Percentiles rank a stretch among this genome's conserved stretches.
phyloP scores from a whole-genome alignment of 495 filamentous ascomycete species.

The Copromyces sp. region DNA sequence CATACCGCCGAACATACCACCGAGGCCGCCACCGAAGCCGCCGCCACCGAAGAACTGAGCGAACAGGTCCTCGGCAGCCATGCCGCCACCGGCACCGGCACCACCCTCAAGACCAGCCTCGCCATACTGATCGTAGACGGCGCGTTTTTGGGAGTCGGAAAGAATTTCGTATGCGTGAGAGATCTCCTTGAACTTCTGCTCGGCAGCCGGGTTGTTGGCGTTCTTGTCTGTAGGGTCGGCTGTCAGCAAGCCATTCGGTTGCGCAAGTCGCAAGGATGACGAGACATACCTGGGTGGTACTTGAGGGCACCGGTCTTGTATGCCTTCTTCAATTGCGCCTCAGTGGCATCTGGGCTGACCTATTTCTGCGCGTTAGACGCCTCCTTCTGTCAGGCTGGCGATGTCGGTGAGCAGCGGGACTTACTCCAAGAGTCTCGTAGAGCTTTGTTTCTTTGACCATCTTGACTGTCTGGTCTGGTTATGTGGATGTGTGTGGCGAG shows the following conservation, averaged over 20 bases:
- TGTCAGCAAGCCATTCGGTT: slow-evolving; percentile 2
- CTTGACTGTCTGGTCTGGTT: slow-evolving; percentile 22
- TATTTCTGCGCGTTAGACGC: slow-evolving; percentile 29
- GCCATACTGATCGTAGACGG: slow-evolving; percentile 92
- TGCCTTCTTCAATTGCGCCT: slow-evolving; percentile 75
- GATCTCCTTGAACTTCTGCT: slow-evolving; percentile 96
- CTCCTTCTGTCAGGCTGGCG: not conserved
- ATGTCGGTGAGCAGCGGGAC: slow-evolving; percentile 19
- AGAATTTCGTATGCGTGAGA: slow-evolving; percentile 92
- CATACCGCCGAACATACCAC: slow-evolving; percentile 78
- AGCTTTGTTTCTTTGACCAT: slow-evolving; percentile 90
- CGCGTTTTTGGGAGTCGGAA: slow-evolving; percentile 81
- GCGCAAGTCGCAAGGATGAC: not conserved
- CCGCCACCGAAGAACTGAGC: slow-evolving; percentile 93
- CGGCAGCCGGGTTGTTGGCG: slow-evolving; percentile 80
- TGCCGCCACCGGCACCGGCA: slow-evolving; percentile 66
- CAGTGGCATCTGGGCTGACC: slow-evolving; percentile 63
- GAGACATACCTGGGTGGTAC: slow-evolving; percentile 71
- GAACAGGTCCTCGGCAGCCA: slow-evolving; percentile 95
- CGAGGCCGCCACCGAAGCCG: slow-evolving; percentile 63
- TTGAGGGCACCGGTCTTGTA: slow-evolving; percentile 87
- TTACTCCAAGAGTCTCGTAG: slow-evolving; percentile 80
- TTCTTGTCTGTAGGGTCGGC: slow-evolving; percentile 69
- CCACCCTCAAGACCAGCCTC: slow-evolving; percentile 90
- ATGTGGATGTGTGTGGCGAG: not conserved